phyloP scores from a whole-genome alignment of 257 asterid genomes.

The Scutellaria barbata region DNA sequence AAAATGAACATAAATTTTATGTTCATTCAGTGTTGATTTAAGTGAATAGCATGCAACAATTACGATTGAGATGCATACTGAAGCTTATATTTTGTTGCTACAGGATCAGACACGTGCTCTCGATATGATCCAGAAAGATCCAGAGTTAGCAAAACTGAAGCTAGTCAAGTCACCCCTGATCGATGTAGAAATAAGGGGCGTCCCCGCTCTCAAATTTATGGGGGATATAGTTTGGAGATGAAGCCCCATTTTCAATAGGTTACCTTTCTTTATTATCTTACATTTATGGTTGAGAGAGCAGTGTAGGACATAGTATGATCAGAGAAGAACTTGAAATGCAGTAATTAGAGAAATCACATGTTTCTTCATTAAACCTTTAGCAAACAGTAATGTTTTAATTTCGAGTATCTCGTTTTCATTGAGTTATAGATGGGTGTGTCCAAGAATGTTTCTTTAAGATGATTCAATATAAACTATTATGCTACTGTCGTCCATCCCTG shows the following conservation, averaged over 20 bases:
- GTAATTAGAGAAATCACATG: background rate
- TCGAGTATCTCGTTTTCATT: too few species aligned
- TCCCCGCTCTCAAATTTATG: slow-evolving; percentile 70
- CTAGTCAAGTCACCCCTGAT: slow-evolving; percentile 56
- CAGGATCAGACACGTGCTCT: slow-evolving; percentile 77
- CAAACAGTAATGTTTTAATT: background rate
- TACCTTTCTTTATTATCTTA: background rate
- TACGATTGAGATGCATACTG: background rate
- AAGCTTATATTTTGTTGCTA: slow-evolving; percentile 8
- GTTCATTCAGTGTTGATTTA: background rate
- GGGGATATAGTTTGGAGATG: slow-evolving; percentile 72
- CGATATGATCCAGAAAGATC: slow-evolving; percentile 58
- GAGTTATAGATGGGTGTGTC: background rate
- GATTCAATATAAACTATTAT: background rate
- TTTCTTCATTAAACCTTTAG: background rate
- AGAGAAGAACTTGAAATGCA: too few species aligned
- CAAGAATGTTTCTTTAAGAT: slow-evolving; percentile 1
- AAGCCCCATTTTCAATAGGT: slow-evolving; percentile 26
- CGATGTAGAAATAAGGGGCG: slow-evolving; percentile 76
- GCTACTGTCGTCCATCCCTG: background rate
- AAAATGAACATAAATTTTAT: background rate
- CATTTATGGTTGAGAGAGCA: background rate
- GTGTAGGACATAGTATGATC: background rate
- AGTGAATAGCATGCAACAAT: background rate
- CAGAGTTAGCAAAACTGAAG: slow-evolving; percentile 51